Evolutionary conservation across 2,329 filamentous ascomycete genomes (phyloP), one percentile per base, ranked within the genome.

Genomic region (Mycocentrospora acerina): DNA sequence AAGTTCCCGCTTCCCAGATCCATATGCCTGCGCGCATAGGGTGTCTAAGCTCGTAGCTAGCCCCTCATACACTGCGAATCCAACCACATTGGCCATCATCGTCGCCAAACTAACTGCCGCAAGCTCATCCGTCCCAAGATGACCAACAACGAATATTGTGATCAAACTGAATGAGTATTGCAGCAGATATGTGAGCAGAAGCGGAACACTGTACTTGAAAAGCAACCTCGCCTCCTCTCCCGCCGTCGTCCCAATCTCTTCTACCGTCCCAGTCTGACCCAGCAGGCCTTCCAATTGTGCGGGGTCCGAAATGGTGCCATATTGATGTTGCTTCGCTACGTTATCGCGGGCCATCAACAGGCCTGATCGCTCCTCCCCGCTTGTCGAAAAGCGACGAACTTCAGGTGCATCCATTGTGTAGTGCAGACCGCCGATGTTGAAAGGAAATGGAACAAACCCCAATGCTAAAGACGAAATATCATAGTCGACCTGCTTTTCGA

Each of bases 31-130:
- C 17, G 74, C 70, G 44, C 74, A 77, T 3, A 78, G 58, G 0
- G 75, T 78, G 46, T 78, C 75, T 15, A 77, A 60, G 16, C 70
- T 71, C 0, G 74, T 77, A 27, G 75, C 73, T 55, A 78, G 70
- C 15, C 75, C 75, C 50, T 78, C 73, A 40, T 73, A 72, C 15
- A 76, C 61, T 1, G 77, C 71, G 14, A 74, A 69, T 0, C 77
- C 77, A 6, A 75, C 65, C 34, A 80, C 79, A 42, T 75, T 79
- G 48, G 77, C 74, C 0, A 76, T 79, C 30, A 75, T 78, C 16
- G 74, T 70, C 16, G 74, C 75, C 12, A 79, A 55, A 36, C 71
- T 75, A 0, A 76, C 74, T 0, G 76, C 77, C 1, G 74, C 77
- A 8, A 80, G 57, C 40, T 77, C 76, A 48, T 75, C 70, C 3